Base-by-base conservation (phyloP, 352 stramenopile species). In the Globisporangium nagaii region DNA sequence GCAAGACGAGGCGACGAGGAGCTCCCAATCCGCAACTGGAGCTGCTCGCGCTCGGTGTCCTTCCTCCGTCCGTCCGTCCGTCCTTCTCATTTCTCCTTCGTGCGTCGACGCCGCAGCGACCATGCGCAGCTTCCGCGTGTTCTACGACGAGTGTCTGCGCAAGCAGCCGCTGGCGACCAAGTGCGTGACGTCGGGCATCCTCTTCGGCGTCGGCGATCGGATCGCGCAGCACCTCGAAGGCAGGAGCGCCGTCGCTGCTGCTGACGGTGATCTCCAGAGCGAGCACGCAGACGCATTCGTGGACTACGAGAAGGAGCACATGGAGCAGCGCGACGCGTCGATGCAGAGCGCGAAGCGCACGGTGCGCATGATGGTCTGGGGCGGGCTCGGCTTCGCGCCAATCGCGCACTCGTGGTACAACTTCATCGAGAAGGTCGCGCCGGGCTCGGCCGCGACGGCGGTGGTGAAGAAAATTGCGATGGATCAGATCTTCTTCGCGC, bases 371-470 rank as follows among this genome's bases (percentile, higher is more conserved):
- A 80, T 93, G 56, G 71, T 94, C 32, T 97, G 94, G 63, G 88
- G 88, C 27, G 79, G 92, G 11, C 52, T 93, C 15, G 70, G 96
- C 35, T 84, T 95, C 59, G 84, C 88, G 27, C 87, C 88, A 13
- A 75, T 74, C 60, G 93, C 92, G 71, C 86, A 97, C 66, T 93
- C 80, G 48, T 97, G 93, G 65, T 96, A 96, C 58, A 70, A 85
- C 20, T 41, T 90, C 30, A 76, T 97, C 28, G 89, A 96, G 55
- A 53, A 55, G 66, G 40, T 67, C 34, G 69, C 75, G 19, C 63
- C 61, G 1, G 67, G 60, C 19, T 59, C 50, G 7, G 53, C 58
- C 24, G 60, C 62, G 20, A 39, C 63, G 6, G 70, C 55, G 10
- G 57, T 82, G 27, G 62, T 49, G 41, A 63, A 73, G 58, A 82